phyloP scores from a whole-genome alignment of 1,139 yeast species.

The Yamadazyma trypodendri region DNA sequence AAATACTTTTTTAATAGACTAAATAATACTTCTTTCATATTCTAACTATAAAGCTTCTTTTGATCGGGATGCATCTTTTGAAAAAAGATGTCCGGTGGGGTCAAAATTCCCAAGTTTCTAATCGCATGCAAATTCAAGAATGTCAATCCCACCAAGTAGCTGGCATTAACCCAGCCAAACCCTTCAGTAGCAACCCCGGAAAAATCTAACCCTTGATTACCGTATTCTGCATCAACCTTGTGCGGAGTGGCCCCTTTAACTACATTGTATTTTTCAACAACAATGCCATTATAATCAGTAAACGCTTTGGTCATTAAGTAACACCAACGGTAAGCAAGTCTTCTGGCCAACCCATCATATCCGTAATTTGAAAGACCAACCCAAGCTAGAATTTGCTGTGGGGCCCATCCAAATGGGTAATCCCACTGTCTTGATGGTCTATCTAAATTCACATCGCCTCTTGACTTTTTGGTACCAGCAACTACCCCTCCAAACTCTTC shows the following conservation, averaged over 20 bases:
- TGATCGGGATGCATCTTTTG: conserved; percentile 47
- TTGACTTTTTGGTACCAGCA: conserved; percentile 75
- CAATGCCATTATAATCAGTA: conserved; percentile 92
- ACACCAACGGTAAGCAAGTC: conserved; percentile 86
- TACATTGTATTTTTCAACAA: conserved; percentile 94
- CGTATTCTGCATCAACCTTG: conserved; percentile 93
- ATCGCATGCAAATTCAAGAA: conserved; percentile 66
- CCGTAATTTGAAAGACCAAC: conserved; percentile 78
- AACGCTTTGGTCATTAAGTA: conserved; percentile 88
- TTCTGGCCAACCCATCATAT: conserved; percentile 58
- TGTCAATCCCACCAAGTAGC: conserved; percentile 73
- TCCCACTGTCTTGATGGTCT: conserved; percentile 97
- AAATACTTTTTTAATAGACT: too few species aligned
- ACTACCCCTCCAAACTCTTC: conserved; percentile 90
- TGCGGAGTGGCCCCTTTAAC: conserved; percentile 83
- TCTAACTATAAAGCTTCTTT: conserved; percentile 20
- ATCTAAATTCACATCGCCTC: conserved; percentile 68
- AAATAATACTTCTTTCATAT: not conserved
- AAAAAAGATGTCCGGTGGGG: conserved; percentile 75
- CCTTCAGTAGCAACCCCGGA: conserved; percentile 97
- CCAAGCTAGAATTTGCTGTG: conserved; percentile 96
- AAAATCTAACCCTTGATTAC: conserved; percentile 92
- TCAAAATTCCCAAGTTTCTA: conserved; percentile 79
- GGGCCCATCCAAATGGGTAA: conserved; percentile 98
- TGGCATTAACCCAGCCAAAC: conserved; percentile 95